Percentiles rank a stretch among this genome's conserved stretches.
Conservation (phyloP, 495 filamentous ascomycete species). For the Penicillium robsamsonii region DNA sequence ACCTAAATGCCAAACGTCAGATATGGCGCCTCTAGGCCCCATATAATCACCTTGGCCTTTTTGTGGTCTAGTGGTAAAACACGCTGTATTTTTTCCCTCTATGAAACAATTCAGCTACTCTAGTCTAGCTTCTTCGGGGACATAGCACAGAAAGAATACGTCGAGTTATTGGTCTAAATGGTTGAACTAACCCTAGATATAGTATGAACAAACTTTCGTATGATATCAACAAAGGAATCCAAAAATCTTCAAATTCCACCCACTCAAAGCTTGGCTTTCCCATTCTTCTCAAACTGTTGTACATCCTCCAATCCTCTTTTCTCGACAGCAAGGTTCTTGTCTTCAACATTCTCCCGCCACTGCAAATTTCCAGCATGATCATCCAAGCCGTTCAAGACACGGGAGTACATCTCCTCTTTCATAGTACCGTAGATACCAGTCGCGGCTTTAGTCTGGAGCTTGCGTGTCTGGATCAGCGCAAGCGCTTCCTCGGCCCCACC, state of each 20-base stretch:
- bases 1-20: too few relatives aligned
- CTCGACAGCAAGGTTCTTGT: conserved; percentile 28
- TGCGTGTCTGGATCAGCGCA: conserved; percentile 52
- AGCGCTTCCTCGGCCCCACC: conserved; percentile 62
- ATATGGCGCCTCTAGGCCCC: too few relatives aligned
- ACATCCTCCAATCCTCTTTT: conserved; percentile 25
- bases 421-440: conserved; percentile 64
- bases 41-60: too few relatives aligned
- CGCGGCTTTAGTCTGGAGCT: conserved; percentile 55
- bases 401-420: conserved; percentile 72
- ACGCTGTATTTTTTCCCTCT: too few relatives aligned
- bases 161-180: not conserved
- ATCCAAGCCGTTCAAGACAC: conserved; percentile 54
- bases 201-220: conserved; percentile 2
- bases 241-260: not conserved
- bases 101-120: too few relatives aligned
- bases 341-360: conserved; percentile 40
- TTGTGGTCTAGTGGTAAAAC: too few relatives aligned
- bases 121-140: not conserved
- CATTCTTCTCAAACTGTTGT: conserved; percentile 44
- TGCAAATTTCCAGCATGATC: conserved; percentile 43
- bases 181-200: not conserved
- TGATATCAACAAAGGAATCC: not conserved
- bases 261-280: conserved; percentile 46
- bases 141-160: not conserved